Conservation (phyloP, 179 eudicot genomes). For the Amaranthus tricolor region DNA sequence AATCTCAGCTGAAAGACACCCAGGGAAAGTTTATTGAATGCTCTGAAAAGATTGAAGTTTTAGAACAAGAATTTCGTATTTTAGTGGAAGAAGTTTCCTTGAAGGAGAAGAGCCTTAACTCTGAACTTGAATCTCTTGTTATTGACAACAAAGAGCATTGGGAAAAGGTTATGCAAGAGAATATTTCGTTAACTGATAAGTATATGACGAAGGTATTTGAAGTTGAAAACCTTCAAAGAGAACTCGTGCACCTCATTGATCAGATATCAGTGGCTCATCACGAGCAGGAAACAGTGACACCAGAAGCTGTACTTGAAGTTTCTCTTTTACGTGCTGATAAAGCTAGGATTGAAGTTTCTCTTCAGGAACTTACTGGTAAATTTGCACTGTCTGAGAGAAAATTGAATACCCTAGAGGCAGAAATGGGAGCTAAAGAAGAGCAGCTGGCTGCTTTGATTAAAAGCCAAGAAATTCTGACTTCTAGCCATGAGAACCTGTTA, state of each 20-base stretch:
- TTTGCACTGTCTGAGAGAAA: conserved; percentile 40
- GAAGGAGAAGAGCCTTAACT: conserved; percentile 54
- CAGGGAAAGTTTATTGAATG: conserved; percentile 39
- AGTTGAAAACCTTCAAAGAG: conserved; percentile 61
- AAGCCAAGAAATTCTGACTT: conserved; percentile 42
- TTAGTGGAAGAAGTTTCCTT: conserved; percentile 52
- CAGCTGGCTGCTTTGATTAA: conserved; percentile 46
- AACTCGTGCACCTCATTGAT: conserved; percentile 57
- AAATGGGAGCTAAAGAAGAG: conserved; percentile 49
- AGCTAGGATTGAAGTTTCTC: conserved; percentile 49
- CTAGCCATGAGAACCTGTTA: conserved; percentile 51
- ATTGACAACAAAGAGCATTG: conserved; percentile 44
- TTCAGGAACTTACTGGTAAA: conserved; percentile 44
- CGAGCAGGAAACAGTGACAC: conserved; percentile 38
- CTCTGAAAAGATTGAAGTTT: conserved; percentile 44
- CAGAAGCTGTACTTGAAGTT: conserved; percentile 45
- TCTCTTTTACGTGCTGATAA: conserved; percentile 55
- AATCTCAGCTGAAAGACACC: conserved; percentile 51
- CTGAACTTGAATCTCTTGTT: conserved; percentile 65
- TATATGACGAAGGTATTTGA: conserved; percentile 55
- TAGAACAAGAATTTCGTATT: conserved; percentile 54
- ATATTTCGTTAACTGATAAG: conserved; percentile 46
- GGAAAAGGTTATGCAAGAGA: conserved; percentile 49
- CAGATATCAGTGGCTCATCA: conserved; percentile 43
- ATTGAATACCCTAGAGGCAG: conserved; percentile 38